Percentiles rank a stretch among this genome's conserved stretches.
These are phyloP conservation scores for Pseudozyma tsukubaensis DNA, from an alignment of 1,284 basidiomycete species.

Conservation along the genomic window DNA sequence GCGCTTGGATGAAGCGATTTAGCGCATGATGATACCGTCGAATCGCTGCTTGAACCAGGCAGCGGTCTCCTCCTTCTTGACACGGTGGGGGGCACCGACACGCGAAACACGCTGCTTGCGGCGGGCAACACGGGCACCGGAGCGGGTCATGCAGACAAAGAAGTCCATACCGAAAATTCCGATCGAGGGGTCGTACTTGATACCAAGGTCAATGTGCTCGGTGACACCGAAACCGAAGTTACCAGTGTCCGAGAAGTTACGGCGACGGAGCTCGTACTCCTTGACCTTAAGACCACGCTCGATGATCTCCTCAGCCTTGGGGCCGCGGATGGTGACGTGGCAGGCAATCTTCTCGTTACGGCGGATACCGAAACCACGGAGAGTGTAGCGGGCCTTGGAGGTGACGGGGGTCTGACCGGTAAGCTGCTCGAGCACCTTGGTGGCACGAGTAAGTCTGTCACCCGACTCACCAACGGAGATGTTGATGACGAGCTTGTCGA, in stretches of 20 bases:
- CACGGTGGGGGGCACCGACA: slow-evolving; percentile 84
- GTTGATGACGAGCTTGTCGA: slow-evolving; percentile 99
- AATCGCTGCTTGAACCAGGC: slow-evolving; percentile 96
- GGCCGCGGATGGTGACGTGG: slow-evolving; percentile 98
- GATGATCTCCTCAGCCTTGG: slow-evolving; percentile 98
- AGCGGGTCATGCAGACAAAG: slow-evolving; percentile 82
- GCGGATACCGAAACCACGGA: slow-evolving; percentile 98
- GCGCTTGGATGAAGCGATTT: slow-evolving; percentile 20
- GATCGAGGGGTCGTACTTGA: slow-evolving; percentile 72
- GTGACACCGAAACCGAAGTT: slow-evolving; percentile 69
- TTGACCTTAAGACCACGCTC: slow-evolving; percentile 99
- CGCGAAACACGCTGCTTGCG: slow-evolving; percentile 89
- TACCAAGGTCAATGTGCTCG: slow-evolving; percentile 94
- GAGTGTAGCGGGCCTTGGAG: slow-evolving; percentile 99
- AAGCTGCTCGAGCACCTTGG: slow-evolving; percentile 99
- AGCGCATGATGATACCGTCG: slow-evolving; percentile 67
- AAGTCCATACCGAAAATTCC: slow-evolving; percentile 69
- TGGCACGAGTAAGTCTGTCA: slow-evolving; percentile 97
- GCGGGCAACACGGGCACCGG: slow-evolving; percentile 90
- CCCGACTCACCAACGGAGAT: slow-evolving; percentile 99
- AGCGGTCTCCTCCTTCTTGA: slow-evolving; percentile 76
- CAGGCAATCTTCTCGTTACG: slow-evolving; percentile 99
- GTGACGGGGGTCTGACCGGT: slow-evolving; percentile 99
- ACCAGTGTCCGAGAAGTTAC: slow-evolving; percentile 83
- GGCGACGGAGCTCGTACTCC: slow-evolving; percentile 91